Percentiles rank a stretch among this genome's conserved stretches.
These are phyloP conservation scores for Buddleja alternifolia DNA, from an alignment of 257 asterid genomes.

Conservation along the genomic window DNA sequence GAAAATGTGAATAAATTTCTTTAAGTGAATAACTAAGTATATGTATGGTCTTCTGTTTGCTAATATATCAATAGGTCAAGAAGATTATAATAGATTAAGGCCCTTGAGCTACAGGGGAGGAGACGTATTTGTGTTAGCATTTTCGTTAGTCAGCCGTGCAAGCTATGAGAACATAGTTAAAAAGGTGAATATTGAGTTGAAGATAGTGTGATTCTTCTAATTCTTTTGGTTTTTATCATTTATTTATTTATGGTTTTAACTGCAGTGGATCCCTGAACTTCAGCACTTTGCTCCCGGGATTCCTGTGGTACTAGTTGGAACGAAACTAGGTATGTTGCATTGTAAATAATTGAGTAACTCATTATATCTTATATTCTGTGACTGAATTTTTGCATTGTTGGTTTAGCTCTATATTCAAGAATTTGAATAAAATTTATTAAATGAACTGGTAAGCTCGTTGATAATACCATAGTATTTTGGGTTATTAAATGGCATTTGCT, in stretches of 20 bases:
- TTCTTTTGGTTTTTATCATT: too few relatives aligned
- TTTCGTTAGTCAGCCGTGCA: conserved; percentile 92
- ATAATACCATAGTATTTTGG: too few relatives aligned
- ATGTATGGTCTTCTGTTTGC: conserved; percentile 25
- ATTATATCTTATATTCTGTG: too few relatives aligned
- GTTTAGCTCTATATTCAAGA: not conserved
- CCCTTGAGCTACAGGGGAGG: conserved; percentile 98
- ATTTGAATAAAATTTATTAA: too few relatives aligned
- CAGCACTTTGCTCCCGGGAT: conserved; percentile 78
- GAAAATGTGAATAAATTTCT: not conserved
- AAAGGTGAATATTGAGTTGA: conserved; percentile 54
- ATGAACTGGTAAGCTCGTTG: not conserved
- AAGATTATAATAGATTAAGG: conserved; percentile 92
- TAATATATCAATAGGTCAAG: conserved; percentile 69
- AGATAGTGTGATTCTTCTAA: not conserved
- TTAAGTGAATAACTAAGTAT: conserved; percentile 5
- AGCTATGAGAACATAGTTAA: conserved; percentile 89
- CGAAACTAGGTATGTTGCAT: conserved; percentile 64
- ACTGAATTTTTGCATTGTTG: not conserved
- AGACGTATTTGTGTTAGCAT: conserved; percentile 87
- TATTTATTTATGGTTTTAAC: conserved; percentile 18
- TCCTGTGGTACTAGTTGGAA: conserved; percentile 74
- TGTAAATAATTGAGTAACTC: not conserved
- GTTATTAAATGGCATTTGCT: not conserved
- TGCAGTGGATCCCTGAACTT: conserved; percentile 90